A percentile compares a stretch with the other conserved stretches of the same genome.
Conservation (phyloP, 2,329 filamentous ascomycete species). For the Coniosporium uncinatum region DNA sequence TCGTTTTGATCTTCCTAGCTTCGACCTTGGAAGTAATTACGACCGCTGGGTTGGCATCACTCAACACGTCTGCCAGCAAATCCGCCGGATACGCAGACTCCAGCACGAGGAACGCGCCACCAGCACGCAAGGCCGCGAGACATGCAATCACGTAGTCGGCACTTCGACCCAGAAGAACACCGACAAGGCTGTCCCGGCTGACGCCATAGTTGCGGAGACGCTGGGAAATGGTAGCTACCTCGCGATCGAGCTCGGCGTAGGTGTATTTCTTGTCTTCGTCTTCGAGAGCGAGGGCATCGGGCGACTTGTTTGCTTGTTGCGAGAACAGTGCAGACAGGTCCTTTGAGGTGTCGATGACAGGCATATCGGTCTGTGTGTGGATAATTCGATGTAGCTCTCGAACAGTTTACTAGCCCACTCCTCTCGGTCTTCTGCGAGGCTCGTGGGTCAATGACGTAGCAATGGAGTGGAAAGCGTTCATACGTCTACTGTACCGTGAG, state of each 20-base stretch:
- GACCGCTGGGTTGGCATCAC: constrained; percentile 67
- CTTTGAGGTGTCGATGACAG: constrained; percentile 64
- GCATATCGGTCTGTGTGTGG: no score
- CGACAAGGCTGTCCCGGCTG: constrained; percentile 67
- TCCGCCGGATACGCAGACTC: constrained; percentile 75
- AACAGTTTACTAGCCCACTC: no score
- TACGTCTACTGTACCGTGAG: no score
- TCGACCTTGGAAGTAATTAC: constrained; percentile 64
- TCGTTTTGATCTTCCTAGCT: constrained; percentile 56
- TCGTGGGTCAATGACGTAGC: no score
- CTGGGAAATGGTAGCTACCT: constrained; percentile 58
- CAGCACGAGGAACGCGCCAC: constrained; percentile 75
- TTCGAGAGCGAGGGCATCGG: constrained; percentile 65
- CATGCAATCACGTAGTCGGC: constrained; percentile 77
- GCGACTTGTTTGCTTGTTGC: constrained; percentile 62
- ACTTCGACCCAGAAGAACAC: constrained; percentile 69
- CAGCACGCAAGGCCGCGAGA: constrained; percentile 70
- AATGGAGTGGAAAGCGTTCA: no score
- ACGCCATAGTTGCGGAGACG: constrained; percentile 64
- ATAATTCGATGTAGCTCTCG: no score
- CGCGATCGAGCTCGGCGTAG: constrained; percentile 65
- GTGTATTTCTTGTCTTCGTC: constrained; percentile 63
- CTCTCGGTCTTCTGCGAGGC: no score
- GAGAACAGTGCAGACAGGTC: constrained; percentile 69
- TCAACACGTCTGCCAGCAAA: constrained; percentile 69